phyloP scores from a whole-genome alignment of 345 rosid species.

The Aegle marmelos region DNA sequence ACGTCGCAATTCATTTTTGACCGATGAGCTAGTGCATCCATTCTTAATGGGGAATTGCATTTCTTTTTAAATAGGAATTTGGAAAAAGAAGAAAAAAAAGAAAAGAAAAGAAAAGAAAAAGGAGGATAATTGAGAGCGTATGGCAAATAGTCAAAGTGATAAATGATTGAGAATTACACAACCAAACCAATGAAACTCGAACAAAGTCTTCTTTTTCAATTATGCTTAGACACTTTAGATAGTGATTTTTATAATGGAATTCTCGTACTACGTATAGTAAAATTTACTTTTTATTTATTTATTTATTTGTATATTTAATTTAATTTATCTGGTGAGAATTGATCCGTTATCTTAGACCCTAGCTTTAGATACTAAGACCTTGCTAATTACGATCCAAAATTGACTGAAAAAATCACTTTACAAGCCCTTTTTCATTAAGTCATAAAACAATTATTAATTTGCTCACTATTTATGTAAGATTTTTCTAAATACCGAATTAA shows the following conservation, averaged over 20 bases:
- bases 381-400: neutral
- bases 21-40: neutral
- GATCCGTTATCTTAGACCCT: neutral
- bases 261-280: neutral
- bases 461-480: neutral
- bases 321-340: neutral
- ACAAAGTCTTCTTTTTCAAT: constrained; percentile 5
- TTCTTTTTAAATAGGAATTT: neutral
- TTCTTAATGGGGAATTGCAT: neutral
- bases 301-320: neutral
- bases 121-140: constrained; percentile 1
- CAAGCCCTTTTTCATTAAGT: neutral
- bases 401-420: neutral
- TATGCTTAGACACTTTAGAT: neutral
- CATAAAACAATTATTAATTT: neutral
- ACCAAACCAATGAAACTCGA: neutral
- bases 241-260: neutral
- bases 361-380: neutral
- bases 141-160: constrained; percentile 14
- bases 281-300: neutral
- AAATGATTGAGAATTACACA: constrained; percentile 20
- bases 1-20: constrained; percentile 9
- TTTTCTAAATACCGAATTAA: neutral
- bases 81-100: neutral
- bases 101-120: neutral